Conservation (phyloP, 208 protist species). For the Leishmania lainsoni region DNA sequence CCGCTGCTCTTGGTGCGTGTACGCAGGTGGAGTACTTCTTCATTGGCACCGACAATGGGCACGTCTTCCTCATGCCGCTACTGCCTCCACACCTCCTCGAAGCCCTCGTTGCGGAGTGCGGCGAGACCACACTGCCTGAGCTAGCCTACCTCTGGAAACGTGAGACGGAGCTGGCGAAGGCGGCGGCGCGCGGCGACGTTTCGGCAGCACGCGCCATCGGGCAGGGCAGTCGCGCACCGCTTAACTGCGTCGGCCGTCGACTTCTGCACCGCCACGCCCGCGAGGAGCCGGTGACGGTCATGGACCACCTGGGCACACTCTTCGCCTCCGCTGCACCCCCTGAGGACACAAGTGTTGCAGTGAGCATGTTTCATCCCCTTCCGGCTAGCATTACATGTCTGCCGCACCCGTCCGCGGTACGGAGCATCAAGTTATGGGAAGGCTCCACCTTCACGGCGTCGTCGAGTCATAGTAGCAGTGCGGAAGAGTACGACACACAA, state of each 20-base stretch:
- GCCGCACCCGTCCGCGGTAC: conserved; percentile 47
- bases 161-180: neutral
- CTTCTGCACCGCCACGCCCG: conserved; percentile 64
- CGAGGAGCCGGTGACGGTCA: conserved; percentile 50
- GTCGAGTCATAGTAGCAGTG: neutral
- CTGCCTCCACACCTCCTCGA: conserved; percentile 55
- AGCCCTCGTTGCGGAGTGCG: conserved; percentile 13
- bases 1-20: conserved; percentile 28
- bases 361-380: conserved; percentile 71
- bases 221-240: conserved; percentile 5
- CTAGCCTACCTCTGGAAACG: neutral
- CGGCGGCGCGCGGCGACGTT: neutral
- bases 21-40: conserved; percentile 87
- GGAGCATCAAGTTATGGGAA: conserved; percentile 73
- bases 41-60: conserved; percentile 62
- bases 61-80: conserved; percentile 60
- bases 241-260: conserved; percentile 49
- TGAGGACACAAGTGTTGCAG: conserved; percentile 40
- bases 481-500: neutral
- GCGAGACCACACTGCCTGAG: conserved; percentile 9
- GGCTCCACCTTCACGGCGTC: conserved; percentile 38
- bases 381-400: conserved; percentile 42
- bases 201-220: neutral
- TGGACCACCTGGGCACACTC: conserved; percentile 57
- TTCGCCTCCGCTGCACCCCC: conserved; percentile 46